Evolutionary conservation across 345 rosid species (phyloP), one percentile per base, ranked within the genome.

Genomic region (Clarkia xantiana): DNA sequence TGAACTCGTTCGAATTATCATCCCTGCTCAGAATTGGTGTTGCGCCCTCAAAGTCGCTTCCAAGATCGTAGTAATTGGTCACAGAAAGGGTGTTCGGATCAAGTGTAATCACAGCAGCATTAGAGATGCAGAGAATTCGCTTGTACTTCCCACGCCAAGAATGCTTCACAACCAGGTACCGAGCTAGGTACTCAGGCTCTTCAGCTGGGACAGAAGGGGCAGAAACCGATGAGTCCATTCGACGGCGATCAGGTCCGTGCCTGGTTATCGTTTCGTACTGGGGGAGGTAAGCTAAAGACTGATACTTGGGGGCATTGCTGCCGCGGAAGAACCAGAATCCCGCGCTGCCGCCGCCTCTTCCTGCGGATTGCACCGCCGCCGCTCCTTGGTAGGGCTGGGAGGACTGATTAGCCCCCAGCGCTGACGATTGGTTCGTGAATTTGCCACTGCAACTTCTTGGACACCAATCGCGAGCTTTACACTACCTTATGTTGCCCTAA

Each of bases 321-420:
- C 66, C 75, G 58, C 85, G 83, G 59, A 76, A 78, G 65, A 70
- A 73, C 81, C 83, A 75, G 38, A 76, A 75, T 63, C 85, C 86
- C 79, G 63, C 76, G 72, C 82, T 75, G 74, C 78, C 59, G 22
- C 58, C 68, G 36, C 36, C 6, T 23, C 29, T 10, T 29, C 36
- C 36, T 29, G 6, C 36, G 8, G 36, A 29, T 29, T 29, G 36
- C 38, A 51, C 15, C 57, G 70, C 23, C 54, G 71, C 65, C 63
- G 78, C 80, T 64, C 79, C 57, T 72, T 69, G 86, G 80, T 77
- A 82, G 59, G 80, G 65, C 68, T 57, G 78, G 11, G 86, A 84
- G 76, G 93, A 91, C 79, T 91, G 96, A 78, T 84, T 72, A 55
- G 94, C 94, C 85, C 96, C 96, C 96, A 91, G 96, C 65, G 74